Evolutionary conservation across 2,329 filamentous ascomycete species (phyloP).

Genomic region (Xylariaceae sp.): DNA sequence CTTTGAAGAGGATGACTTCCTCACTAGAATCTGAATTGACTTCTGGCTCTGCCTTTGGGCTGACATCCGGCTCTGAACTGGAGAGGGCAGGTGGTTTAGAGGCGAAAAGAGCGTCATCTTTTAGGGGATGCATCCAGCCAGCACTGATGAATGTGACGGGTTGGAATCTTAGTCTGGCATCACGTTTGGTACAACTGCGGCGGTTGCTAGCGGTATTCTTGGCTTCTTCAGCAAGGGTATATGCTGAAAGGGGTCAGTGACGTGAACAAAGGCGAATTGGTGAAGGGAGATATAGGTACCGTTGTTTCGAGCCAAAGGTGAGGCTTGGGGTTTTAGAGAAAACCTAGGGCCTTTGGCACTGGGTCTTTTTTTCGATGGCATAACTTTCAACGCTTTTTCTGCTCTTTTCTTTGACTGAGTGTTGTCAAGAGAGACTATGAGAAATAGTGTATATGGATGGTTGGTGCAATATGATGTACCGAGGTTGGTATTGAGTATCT

Average conservation of each 20-base stretch:
- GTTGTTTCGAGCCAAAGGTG: conserved; percentile 17
- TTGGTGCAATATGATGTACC: too few species aligned
- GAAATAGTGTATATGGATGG: too few species aligned
- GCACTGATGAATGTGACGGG: conserved; percentile 52
- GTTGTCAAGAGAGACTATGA: too few species aligned
- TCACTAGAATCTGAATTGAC: conserved; percentile 58
- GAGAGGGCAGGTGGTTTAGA: background rate
- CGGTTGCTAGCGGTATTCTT: conserved; percentile 46
- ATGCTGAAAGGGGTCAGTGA: conserved; percentile 29
- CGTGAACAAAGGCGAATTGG: background rate
- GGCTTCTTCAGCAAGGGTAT: conserved; percentile 47
- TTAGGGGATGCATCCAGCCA: conserved; percentile 48
- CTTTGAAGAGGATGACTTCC: conserved; percentile 67
- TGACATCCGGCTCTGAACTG: background rate
- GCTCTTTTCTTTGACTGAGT: too few species aligned
- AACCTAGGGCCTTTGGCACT: too few species aligned
- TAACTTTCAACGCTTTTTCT: too few species aligned
- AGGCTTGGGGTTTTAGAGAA: conserved; percentile 15
- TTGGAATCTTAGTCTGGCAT: conserved; percentile 42
- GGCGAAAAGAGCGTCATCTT: conserved; percentile 33
- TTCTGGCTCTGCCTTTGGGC: conserved; percentile 14
- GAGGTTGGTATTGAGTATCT: too few species aligned
- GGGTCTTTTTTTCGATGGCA: too few species aligned
- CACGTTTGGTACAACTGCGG: conserved; percentile 36
- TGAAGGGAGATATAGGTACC: conserved; percentile 16